Evolutionary conservation across 176 grass and related monocot species (phyloP).

Genomic region (Eremochloa ophiuroides): DNA sequence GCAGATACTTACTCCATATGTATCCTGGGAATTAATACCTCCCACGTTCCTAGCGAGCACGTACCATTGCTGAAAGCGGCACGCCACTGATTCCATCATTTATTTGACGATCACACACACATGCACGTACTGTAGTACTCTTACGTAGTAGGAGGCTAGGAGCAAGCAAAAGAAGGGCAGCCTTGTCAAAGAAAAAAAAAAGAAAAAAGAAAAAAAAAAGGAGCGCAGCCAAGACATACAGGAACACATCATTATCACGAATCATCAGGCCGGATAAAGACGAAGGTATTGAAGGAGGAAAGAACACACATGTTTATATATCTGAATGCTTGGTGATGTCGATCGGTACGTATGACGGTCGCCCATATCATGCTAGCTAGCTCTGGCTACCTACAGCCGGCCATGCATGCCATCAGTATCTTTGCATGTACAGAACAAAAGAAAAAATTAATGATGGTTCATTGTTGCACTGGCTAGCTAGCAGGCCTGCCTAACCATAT

Average conservation of each 20-base stretch:
- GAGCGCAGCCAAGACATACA: not conserved
- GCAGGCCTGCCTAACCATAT: constrained; percentile 8
- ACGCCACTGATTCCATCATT: not conserved
- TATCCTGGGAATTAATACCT: no score
- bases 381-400: not conserved
- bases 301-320: not conserved
- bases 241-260: not conserved
- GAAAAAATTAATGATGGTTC: constrained; percentile 3
- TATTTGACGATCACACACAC: not conserved
- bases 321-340: not conserved
- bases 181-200: no score
- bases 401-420: constrained; percentile 1
- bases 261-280: not conserved
- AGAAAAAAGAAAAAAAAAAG: no score
- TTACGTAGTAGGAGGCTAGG: not conserved
- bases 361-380: not conserved
- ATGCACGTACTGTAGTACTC: not conserved
- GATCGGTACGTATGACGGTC: not conserved
- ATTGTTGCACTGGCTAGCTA: not conserved
- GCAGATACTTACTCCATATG: no score
- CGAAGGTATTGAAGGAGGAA: no score
- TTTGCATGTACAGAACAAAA: constrained; percentile 23
- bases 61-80: not conserved
- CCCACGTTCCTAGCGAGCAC: not conserved
- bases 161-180: not conserved